A percentile compares a stretch with the other conserved stretches of the same genome.
These are phyloP conservation scores for Persicaria maculosa DNA, from an alignment of 148 eudicot genomes.

Conservation along the genomic window DNA sequence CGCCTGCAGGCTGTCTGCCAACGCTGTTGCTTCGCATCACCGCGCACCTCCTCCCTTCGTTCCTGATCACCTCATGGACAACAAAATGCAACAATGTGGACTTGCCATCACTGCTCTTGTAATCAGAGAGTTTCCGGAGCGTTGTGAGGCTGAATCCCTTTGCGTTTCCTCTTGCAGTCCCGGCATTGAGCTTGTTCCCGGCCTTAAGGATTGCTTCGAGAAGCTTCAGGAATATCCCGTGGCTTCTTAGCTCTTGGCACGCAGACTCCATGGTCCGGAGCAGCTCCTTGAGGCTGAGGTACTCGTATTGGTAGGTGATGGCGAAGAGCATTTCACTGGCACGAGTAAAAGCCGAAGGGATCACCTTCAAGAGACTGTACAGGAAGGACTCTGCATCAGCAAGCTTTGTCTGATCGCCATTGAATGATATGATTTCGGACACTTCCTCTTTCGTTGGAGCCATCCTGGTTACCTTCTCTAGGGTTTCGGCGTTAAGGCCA, in stretches of 20 bases:
- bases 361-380: conserved; percentile 50
- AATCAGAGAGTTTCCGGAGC: conserved; percentile 68
- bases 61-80: conserved; percentile 71
- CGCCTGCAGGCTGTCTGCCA: neutral
- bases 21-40: conserved; percentile 12
- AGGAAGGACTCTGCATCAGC: conserved; percentile 93
- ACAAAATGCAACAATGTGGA: conserved; percentile 83
- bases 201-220: conserved; percentile 87
- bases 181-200: conserved; percentile 80
- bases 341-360: conserved; percentile 70
- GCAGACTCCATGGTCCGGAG: conserved; percentile 51
- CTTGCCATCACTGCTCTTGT: conserved; percentile 77
- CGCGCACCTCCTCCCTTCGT: conserved; percentile 61
- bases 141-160: conserved; percentile 73
- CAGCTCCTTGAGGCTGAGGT: conserved; percentile 37
- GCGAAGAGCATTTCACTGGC: conserved; percentile 68
- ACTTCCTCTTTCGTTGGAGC: conserved; percentile 67
- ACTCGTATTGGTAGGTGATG: conserved; percentile 46
- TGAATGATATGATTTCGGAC: conserved; percentile 42
- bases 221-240: conserved; percentile 72
- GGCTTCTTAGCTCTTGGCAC: conserved; percentile 58
- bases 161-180: conserved; percentile 83
- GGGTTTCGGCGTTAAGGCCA: conserved; percentile 50
- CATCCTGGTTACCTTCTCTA: conserved; percentile 65
- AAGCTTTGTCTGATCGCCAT: conserved; percentile 58